Conservation (phyloP, 768 basidiomycete genomes). For the Calocybe indica region DNA sequence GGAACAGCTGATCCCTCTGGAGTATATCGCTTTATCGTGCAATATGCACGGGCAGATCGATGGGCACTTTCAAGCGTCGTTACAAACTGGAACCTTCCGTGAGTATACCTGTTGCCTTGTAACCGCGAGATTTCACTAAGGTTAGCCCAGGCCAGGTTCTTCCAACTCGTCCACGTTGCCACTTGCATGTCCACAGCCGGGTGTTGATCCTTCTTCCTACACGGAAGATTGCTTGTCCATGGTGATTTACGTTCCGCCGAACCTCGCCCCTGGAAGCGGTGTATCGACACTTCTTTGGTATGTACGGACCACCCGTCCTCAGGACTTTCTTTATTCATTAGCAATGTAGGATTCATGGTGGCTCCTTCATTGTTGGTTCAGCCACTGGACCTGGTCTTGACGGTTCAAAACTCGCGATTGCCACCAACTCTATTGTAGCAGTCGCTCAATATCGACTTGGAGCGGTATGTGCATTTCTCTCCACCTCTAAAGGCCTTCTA, state of each 20-base stretch:
- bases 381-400: conserved; percentile 70
- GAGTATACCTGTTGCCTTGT: conserved; percentile 17
- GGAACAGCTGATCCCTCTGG: conserved; percentile 45
- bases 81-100: conserved; percentile 61
- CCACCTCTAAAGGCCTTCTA: neutral
- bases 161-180: conserved; percentile 53
- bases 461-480: conserved; percentile 38
- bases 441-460: conserved; percentile 85
- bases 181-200: conserved; percentile 65
- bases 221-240: conserved; percentile 82
- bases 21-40: conserved; percentile 54
- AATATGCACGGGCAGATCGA: conserved; percentile 57
- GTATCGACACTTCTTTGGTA: conserved; percentile 60
- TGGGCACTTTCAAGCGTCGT: conserved; percentile 54
- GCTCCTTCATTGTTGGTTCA: conserved; percentile 70
- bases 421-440: conserved; percentile 71
- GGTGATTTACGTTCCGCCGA: conserved; percentile 61
- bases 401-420: conserved; percentile 66
- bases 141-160: conserved; percentile 36
- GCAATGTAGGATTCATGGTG: conserved; percentile 71
- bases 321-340: neutral
- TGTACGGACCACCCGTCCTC: conserved; percentile 11
- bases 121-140: conserved; percentile 2
- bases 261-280: conserved; percentile 23
- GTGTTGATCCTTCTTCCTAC: conserved; percentile 39